These are phyloP conservation scores for Rhododendron henanense DNA, from an alignment of 148 eudicot genomes.

Conservation along the genomic window DNA sequence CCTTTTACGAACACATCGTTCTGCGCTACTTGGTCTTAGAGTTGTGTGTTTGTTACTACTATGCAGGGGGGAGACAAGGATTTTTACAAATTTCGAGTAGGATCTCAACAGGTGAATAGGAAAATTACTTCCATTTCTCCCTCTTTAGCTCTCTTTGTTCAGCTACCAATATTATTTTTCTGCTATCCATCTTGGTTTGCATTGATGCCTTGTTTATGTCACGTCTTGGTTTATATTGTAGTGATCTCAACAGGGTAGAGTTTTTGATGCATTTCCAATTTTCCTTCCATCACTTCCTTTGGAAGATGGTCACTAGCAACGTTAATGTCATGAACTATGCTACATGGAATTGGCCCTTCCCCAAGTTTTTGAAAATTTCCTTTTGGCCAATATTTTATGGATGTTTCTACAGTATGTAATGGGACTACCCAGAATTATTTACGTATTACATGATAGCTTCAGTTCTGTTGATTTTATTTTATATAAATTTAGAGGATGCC, in stretches of 20 bases:
- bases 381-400: not conserved
- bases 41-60: conserved; percentile 11
- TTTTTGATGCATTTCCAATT: not conserved
- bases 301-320: not conserved
- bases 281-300: not conserved
- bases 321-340: not conserved
- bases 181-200: not conserved
- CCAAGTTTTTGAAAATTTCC: not conserved
- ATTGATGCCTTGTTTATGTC: not conserved
- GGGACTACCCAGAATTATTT: not conserved
- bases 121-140: not conserved
- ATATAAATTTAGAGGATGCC: not conserved
- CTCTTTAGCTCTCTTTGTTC: not conserved
- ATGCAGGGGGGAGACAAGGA: conserved; percentile 85
- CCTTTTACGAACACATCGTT: not conserved
- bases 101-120: conserved; percentile 64
- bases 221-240: not conserved
- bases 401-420: not conserved
- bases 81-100: conserved; percentile 82
- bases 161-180: not conserved
- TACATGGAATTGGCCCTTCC: not conserved
- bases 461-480: not conserved
- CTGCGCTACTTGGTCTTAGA: not conserved
- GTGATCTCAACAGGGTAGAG: not conserved
- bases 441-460: not conserved